phyloP scores from a whole-genome alignment of 2,329 filamentous ascomycete genomes.

The Amauroascus verrucosus region DNA sequence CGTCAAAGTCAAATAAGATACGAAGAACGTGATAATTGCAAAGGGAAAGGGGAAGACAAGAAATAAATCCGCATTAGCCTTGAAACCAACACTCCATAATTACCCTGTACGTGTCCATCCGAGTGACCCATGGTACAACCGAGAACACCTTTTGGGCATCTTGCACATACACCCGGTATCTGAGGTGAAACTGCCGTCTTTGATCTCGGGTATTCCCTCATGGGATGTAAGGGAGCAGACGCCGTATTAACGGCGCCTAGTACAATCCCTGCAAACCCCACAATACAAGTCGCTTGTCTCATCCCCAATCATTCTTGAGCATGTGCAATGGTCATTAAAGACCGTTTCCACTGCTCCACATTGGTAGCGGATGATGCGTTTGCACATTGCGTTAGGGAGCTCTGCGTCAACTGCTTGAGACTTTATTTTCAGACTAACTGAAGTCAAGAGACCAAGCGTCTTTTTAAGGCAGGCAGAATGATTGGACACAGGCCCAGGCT shows the following conservation, averaged over 20 bases:
- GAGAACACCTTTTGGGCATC: neutral
- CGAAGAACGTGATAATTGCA: too few species aligned
- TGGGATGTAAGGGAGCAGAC: neutral
- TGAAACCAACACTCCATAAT: neutral
- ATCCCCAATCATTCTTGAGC: conserved; percentile 13
- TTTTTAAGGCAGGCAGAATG: neutral
- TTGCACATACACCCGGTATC: neutral
- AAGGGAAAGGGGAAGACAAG: too few species aligned
- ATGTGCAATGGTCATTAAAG: conserved; percentile 15
- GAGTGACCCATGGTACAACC: neutral
- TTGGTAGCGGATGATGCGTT: conserved; percentile 16
- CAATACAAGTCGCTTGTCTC: conserved; percentile 13
- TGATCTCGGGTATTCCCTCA: neutral
- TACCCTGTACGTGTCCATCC: too few species aligned
- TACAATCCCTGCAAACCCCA: conserved; percentile 17
- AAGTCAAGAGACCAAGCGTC: neutral
- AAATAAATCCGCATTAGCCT: neutral
- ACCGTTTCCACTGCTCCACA: conserved; percentile 19
- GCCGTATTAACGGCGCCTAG: neutral
- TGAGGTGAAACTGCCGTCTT: neutral
- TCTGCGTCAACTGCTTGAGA: neutral
- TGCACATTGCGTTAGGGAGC: conserved; percentile 15
- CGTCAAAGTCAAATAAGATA: neutral
- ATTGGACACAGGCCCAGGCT: too few species aligned
- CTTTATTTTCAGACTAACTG: neutral